Evolutionary conservation across 2,329 filamentous ascomycete genomes (phyloP).

Genomic region (Dothideomycetes sp.): DNA sequence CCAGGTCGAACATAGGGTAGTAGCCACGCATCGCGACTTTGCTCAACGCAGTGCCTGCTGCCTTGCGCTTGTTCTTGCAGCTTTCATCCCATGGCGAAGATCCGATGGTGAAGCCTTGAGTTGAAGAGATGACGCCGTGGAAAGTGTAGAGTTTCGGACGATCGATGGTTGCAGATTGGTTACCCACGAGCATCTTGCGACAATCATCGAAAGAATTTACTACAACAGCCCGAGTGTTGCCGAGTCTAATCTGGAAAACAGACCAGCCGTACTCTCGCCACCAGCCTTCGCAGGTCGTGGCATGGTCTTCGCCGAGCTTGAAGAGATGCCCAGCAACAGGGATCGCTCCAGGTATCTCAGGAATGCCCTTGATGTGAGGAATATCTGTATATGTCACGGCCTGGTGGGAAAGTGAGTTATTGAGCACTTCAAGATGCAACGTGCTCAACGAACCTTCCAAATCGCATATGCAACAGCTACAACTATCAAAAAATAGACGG

Average conservation of each 20-base stretch:
- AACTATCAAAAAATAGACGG: background rate
- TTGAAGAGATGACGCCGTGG: conserved; percentile 40
- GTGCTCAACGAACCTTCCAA: background rate
- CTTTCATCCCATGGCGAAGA: conserved; percentile 42
- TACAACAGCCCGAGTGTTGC: conserved; percentile 42
- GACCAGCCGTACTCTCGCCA: conserved; percentile 35
- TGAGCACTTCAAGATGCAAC: background rate
- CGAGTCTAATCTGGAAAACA: conserved; percentile 42
- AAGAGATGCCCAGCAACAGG: conserved; percentile 42
- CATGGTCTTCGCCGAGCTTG: conserved; percentile 42
- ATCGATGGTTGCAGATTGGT: conserved; percentile 41
- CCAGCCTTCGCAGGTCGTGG: conserved; percentile 39
- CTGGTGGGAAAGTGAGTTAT: background rate
- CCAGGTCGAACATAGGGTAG: conserved; percentile 43
- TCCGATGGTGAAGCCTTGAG: conserved; percentile 46
- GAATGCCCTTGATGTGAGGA: conserved; percentile 37
- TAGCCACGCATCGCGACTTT: conserved; percentile 37
- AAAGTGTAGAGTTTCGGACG: conserved; percentile 43
- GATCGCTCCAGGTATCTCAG: conserved; percentile 39
- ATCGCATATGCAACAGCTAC: background rate
- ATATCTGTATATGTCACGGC: conserved; percentile 30
- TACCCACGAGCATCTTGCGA: conserved; percentile 38
- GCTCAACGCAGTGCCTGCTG: conserved; percentile 36
- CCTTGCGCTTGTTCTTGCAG: conserved; percentile 43
- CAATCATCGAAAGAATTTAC: conserved; percentile 43